These are phyloP conservation scores for Chalara sp. DNA, from an alignment of 2,329 filamentous ascomycete genomes.

Conservation along the genomic window DNA sequence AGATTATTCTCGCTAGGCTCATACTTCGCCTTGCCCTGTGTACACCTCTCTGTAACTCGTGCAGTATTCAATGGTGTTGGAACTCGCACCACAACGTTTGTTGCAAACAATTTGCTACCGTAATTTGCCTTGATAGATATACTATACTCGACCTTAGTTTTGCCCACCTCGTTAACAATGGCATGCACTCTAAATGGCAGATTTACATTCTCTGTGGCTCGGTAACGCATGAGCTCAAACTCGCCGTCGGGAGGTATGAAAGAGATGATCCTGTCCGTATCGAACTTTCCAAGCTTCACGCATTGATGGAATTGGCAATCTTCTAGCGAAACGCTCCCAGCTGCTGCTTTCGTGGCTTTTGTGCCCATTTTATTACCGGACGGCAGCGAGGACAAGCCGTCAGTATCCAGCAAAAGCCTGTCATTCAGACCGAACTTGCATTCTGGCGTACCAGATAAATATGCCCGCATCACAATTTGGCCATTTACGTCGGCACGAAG, in stretches of 20 bases:
- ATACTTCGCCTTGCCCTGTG: slow-evolving; percentile 96
- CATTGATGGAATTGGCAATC: slow-evolving; percentile 99
- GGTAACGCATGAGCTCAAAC: slow-evolving; percentile 98
- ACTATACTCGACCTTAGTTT: slow-evolving; percentile 97
- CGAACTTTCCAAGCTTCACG: slow-evolving; percentile 94
- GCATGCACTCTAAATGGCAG: slow-evolving; percentile 97
- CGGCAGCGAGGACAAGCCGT: slow-evolving; percentile 57
- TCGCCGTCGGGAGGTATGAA: slow-evolving; percentile 96
- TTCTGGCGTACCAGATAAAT: slow-evolving; percentile 91
- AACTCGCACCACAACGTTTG: slow-evolving; percentile 90
- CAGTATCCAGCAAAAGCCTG: slow-evolving; percentile 79
- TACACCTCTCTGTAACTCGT: slow-evolving; percentile 84
- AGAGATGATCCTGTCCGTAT: slow-evolving; percentile 91
- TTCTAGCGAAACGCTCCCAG: slow-evolving; percentile 90
- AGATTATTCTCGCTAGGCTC: slow-evolving; percentile 98
- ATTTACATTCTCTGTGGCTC: slow-evolving; percentile 97
- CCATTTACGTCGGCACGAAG: slow-evolving; percentile 93
- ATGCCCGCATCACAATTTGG: slow-evolving; percentile 97
- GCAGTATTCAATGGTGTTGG: slow-evolving; percentile 96
- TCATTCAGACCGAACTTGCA: slow-evolving; percentile 99
- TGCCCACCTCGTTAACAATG: slow-evolving; percentile 95
- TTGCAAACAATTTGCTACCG: slow-evolving; percentile 90
- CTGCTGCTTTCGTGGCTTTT: slow-evolving; percentile 91
- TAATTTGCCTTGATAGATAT: slow-evolving; percentile 98
- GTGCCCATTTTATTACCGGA: slow-evolving; percentile 72